Conservation (phyloP, 1,284 basidiomycete species). For the Rhodotorula sp. region DNA sequence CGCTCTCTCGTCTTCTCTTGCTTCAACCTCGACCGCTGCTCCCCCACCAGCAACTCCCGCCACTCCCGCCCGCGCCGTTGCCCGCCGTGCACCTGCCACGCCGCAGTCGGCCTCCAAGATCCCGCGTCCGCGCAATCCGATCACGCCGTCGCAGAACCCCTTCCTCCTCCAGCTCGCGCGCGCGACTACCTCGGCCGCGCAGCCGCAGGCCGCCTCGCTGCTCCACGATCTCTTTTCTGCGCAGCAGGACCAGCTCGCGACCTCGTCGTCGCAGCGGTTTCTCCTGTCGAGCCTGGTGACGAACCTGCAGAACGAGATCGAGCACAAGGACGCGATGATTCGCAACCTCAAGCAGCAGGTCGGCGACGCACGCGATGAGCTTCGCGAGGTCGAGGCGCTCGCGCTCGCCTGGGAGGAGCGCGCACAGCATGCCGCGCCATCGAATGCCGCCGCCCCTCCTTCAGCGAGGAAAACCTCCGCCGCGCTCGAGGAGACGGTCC, state of each 20-base stretch:
- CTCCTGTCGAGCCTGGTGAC: constrained; percentile 27
- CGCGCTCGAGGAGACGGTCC: constrained; percentile 34
- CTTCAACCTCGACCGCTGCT: neutral
- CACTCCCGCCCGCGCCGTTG: neutral
- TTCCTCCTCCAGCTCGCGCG: constrained; percentile 26
- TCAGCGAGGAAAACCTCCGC: constrained; percentile 14
- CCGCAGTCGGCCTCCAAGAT: constrained; percentile 24
- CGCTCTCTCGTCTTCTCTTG: neutral
- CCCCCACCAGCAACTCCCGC: neutral
- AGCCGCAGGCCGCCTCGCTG: constrained; percentile 5
- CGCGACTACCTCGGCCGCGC: neutral
- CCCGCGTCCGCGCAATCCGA: constrained; percentile 26
- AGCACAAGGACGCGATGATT: constrained; percentile 26
- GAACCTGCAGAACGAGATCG: constrained; percentile 34
- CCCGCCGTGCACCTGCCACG: constrained; percentile 1
- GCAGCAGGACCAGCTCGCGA: constrained; percentile 26
- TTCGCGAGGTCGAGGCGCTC: constrained; percentile 17
- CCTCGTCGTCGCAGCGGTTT: constrained; percentile 24
- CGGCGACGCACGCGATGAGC: constrained; percentile 7
- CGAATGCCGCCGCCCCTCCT: neutral
- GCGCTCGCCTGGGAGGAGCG: constrained; percentile 18
- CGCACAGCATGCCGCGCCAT: neutral
- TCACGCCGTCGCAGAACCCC: constrained; percentile 27
- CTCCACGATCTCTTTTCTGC: constrained; percentile 34
- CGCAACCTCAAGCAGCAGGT: constrained; percentile 27